These are phyloP conservation scores for Nicotiana sylvestris DNA, from an alignment of 257 asterid genomes.

Conservation along the genomic window DNA sequence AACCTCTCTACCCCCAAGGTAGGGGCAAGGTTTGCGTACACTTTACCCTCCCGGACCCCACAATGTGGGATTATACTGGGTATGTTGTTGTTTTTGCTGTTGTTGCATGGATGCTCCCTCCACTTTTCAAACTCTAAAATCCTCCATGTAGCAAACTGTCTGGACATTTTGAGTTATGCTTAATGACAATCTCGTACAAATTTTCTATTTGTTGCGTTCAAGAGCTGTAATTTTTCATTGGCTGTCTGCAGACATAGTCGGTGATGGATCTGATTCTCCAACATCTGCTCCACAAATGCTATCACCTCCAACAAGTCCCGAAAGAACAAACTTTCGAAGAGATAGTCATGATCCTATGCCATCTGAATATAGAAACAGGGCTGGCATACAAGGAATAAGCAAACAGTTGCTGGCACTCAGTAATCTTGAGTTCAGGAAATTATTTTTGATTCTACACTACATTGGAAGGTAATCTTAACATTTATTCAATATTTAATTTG, in stretches of 20 bases:
- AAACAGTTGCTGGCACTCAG: constrained; percentile 36
- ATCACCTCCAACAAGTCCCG: neutral
- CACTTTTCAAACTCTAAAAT: neutral
- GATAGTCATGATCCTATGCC: neutral
- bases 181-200: neutral
- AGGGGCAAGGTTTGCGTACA: too few relatives aligned
- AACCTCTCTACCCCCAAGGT: too few relatives aligned
- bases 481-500: neutral
- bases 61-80: too few relatives aligned
- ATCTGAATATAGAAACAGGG: constrained; percentile 16
- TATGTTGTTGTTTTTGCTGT: too few relatives aligned
- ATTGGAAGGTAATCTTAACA: constrained; percentile 45
- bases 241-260: neutral
- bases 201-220: neutral
- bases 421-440: constrained; percentile 50
- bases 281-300: neutral
- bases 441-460: constrained; percentile 64
- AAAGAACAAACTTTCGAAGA: neutral
- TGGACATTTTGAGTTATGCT: neutral
- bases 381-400: constrained; percentile 14
- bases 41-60: too few relatives aligned
- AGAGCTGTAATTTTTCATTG: neutral
- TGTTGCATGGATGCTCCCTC: neutral
- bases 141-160: neutral
- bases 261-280: neutral